A percentile compares a stretch with the other conserved stretches of the same genome.
phyloP scores from a whole-genome alignment of 164 flowering plant genomes.

The Magnolia sinica region DNA sequence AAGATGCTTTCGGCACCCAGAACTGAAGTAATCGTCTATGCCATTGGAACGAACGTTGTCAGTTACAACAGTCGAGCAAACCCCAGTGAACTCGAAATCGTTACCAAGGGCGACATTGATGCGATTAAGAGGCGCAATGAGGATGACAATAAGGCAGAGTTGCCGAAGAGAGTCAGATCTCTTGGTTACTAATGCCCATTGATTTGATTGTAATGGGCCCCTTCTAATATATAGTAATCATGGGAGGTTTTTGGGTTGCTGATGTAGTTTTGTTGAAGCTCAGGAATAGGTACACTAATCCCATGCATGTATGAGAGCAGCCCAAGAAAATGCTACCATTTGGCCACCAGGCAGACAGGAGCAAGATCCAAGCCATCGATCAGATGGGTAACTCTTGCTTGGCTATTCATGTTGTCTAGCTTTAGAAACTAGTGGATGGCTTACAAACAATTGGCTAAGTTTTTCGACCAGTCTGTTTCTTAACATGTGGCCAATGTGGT shows the following conservation, averaged over 20 bases:
- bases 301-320: neutral
- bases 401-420: neutral
- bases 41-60: constrained; percentile 61
- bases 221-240: neutral
- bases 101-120: constrained; percentile 28
- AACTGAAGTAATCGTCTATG: constrained; percentile 46
- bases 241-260: constrained; percentile 4
- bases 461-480: too few species aligned
- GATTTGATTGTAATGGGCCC: neutral
- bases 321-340: neutral
- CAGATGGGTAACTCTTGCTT: neutral
- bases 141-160: constrained; percentile 13
- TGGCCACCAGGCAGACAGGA: neutral
- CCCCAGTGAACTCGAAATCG: constrained; percentile 20
- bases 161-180: constrained; percentile 34
- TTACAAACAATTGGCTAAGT: too few species aligned
- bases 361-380: neutral
- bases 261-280: constrained; percentile 2
- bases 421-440: neutral
- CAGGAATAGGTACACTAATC: neutral
- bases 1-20: constrained; percentile 34
- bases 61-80: constrained; percentile 14
- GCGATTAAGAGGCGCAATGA: constrained; percentile 34
- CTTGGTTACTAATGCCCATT: constrained; percentile 4
- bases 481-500: too few species aligned